Base-by-base conservation (phyloP, 176 grass and related monocot species). In the Zea luxurians region DNA sequence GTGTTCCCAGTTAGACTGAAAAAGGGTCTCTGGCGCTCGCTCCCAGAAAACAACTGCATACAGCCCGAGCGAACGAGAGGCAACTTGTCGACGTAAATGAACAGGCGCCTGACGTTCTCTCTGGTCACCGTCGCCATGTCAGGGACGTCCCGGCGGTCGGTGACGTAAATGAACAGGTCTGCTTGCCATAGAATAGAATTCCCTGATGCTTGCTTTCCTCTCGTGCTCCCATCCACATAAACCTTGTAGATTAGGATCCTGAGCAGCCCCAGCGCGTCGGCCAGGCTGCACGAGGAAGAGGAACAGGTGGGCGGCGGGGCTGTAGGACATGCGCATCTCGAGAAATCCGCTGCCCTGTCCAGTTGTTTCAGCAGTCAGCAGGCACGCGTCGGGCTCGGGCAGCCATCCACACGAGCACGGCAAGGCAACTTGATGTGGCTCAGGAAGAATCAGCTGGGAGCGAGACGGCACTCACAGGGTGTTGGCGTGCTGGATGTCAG, bases 401-500 rank as follows among this genome's bases (percentile, higher is more conserved):
- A 27, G 27, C 27, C 27, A 60, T 17, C 20, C 53, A 69, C 34
- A 4, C 2, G 65, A 13, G 6, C 13, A 53, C 5, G 27, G 27
- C 16, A n/a, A 55, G 16, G 52, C 6, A 8, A 55, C 52, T 55
- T 18, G 37, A 53, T 53, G 6, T 17, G 10, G 5, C 4, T 13
- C 41, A 4, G 27, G 27, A 27, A 27, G 27, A 27, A 27, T 27
- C 27, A 27, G 27, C 27, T 27, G 27, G 27, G 27, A 27, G 27
- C 27, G 27, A 1, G 27, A 27, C 27, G 27, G 17, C 3, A 78
- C 91, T 91, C 58, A 97, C 94, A 93, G 77, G 40, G 87, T 88
- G 80, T 97, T 97, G 68, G 94, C 91, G 67, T 97, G 94, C 82
- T 93, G 94, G 84, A 97, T 97, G 85, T 92, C 94, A 2, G 94